Base-by-base conservation (phyloP, 345 rosid species). In the Linum trigynum region DNA sequence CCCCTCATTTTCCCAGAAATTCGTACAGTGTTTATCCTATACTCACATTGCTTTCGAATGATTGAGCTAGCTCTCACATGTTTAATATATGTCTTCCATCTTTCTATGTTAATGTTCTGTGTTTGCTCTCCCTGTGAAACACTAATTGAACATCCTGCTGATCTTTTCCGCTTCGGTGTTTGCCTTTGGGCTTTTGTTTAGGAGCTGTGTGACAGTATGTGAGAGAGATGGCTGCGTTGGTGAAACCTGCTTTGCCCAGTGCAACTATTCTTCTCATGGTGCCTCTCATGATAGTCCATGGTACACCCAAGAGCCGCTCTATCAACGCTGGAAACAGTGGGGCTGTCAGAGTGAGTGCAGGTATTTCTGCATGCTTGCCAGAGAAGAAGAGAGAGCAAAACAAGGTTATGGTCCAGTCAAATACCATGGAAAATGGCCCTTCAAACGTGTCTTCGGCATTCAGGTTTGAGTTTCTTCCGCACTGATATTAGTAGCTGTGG, bases 391-490 rank as follows among this genome's bases (percentile, higher is more conserved):
- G 7, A 57, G 61, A 57, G 61, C 16, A 57, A 37, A 32, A 57
- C 61, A n/a, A n/a, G 61, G 35, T 12, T 35, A 16, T 57, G 61
- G 61, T 57, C 61, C 38, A 0, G 0, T 57, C 11, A 57, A 57
- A 37, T 57, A 57, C 61, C 61, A 57, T 57, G 61, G 61, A 12
- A 57, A 37, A 37, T 57, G 61, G 61, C 61, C 37, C 38, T 16
- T 57, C 61, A 57, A 57, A 12, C 61, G 61, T 8, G 38, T 57
- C 38, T 57, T 9, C 10, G 36, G 36, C 38, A 77, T 88, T 53
- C 92, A 89, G 92, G 98, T 78, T 56, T 35, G 72, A 63, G 58
- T 37, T 51, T 53, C 16, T 39, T 55, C 7, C 42, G 59, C 38
- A 59, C 39, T 48, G 65, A 39, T 48, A 17, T 39, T 6, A 23